phyloP scores from a whole-genome alignment of 805 yeast species.

The Wickerhamiella sergipiensis region DNA sequence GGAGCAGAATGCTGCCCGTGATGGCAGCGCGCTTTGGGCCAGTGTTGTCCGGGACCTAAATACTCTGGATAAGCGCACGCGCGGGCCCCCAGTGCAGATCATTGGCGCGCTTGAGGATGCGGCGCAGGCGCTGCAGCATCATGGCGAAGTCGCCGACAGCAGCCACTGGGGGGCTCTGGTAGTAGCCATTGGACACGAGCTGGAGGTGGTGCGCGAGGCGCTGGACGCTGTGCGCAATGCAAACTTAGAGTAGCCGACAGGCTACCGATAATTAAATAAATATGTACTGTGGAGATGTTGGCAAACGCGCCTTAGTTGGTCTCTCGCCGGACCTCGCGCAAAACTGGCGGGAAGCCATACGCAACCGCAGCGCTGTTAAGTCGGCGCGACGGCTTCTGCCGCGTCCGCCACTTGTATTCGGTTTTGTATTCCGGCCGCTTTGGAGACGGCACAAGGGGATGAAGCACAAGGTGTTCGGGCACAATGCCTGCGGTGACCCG shows the following conservation, averaged over 20 bases:
- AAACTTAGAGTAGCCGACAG: background rate
- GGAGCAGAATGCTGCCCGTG: slow-evolving; percentile 11
- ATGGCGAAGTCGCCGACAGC: slow-evolving; percentile 10
- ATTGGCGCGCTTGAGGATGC: slow-evolving; percentile 10
- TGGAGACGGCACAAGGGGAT: slow-evolving; percentile 15
- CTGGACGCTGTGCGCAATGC: slow-evolving; percentile 12
- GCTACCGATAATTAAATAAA: slow-evolving; percentile 4
- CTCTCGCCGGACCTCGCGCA: background rate
- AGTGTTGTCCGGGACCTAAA: slow-evolving; percentile 6
- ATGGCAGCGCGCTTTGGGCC: slow-evolving; percentile 9
- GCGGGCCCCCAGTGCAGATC: slow-evolving; percentile 10
- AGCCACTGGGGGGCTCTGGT: slow-evolving; percentile 19
- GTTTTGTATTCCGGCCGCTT: slow-evolving; percentile 12
- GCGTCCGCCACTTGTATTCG: background rate
- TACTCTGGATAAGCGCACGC: slow-evolving; percentile 14
- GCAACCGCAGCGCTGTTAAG: background rate
- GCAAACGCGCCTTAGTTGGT: too few species aligned
- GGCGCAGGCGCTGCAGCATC: slow-evolving; percentile 5
- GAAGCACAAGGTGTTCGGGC: slow-evolving; percentile 12
- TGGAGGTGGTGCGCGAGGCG: slow-evolving; percentile 17
- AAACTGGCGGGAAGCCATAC: background rate
- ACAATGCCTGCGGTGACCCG: slow-evolving; percentile 4
- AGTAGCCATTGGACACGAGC: slow-evolving; percentile 23
- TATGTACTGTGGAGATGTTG: too few species aligned
- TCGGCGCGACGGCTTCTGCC: background rate